These are phyloP conservation scores for Trichoderma orchidacearum DNA, from an alignment of 495 filamentous ascomycete genomes.

Conservation along the genomic window DNA sequence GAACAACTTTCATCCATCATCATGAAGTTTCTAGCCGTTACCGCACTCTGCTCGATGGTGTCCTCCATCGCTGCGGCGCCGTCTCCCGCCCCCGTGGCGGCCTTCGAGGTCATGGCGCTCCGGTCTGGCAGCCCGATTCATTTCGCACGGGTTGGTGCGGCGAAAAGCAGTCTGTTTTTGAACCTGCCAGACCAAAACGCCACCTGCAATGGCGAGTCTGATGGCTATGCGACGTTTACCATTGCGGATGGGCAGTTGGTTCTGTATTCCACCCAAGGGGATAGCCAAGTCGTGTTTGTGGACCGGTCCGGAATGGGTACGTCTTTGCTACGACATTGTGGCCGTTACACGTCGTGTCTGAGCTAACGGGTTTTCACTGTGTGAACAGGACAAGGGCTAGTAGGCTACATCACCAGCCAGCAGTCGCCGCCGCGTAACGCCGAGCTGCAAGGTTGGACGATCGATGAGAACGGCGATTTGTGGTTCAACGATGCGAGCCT, in stretches of 20 bases:
- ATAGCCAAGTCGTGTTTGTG: conserved; percentile 32
- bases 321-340: background rate
- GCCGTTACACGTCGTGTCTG: no score
- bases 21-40: conserved; percentile 8
- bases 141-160: conserved; percentile 25
- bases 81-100: conserved; percentile 2
- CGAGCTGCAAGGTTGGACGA: conserved; percentile 30
- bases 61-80: conserved; percentile 26
- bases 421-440: conserved; percentile 20
- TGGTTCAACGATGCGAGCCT: conserved; percentile 26
- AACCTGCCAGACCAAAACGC: conserved; percentile 27
- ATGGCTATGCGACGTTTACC: conserved; percentile 32
- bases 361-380: no score
- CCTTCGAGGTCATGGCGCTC: conserved; percentile 34
- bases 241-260: conserved; percentile 30
- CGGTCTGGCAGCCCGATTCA: conserved; percentile 33
- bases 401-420: conserved; percentile 34
- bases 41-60: conserved; percentile 17
- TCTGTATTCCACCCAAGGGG: conserved; percentile 25
- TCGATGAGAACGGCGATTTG: conserved; percentile 26
- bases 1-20: background rate
- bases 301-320: conserved; percentile 38
- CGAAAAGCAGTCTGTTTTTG: conserved; percentile 28
- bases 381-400: conserved; percentile 28
- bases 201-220: conserved; percentile 25